These are phyloP conservation scores for Endoconidiophora laricicola DNA, from an alignment of 2,329 filamentous ascomycete genomes.

Conservation along the genomic window DNA sequence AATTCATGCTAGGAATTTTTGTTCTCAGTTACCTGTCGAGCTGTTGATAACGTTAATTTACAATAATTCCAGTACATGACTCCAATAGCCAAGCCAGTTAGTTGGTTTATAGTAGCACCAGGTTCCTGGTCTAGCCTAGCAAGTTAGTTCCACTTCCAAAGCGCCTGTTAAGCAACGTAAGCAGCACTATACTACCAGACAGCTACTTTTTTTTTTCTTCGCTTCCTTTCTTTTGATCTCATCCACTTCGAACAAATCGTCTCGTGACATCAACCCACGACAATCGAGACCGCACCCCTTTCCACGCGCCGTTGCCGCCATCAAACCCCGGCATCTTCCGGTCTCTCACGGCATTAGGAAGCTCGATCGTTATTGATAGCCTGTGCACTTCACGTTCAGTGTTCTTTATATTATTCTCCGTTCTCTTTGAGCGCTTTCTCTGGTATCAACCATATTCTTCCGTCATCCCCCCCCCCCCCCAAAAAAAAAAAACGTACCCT, in stretches of 20 bases:
- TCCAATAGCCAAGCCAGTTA: no score
- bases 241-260: conserved; percentile 2
- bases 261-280: conserved; percentile 1
- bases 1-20: no score
- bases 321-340: not conserved
- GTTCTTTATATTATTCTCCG: not conserved
- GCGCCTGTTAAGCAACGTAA: no score
- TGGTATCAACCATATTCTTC: not conserved
- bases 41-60: no score
- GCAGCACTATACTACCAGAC: no score
- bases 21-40: no score
- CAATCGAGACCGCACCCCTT: conserved; percentile 1
- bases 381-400: not conserved
- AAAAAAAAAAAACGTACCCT: conserved; percentile 1
- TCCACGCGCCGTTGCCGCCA: not conserved
- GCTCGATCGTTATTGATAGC: conserved; percentile 10
- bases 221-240: conserved; percentile 1
- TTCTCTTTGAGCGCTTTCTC: not conserved
- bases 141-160: no score
- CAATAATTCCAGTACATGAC: no score
- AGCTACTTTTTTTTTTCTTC: not conserved
- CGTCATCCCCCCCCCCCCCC: not conserved
- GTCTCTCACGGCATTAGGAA: conserved; percentile 10
- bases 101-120: no score
- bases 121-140: no score